phyloP scores from a whole-genome alignment of 1,139 yeast genomes.

The Scheffersomyces lignicola region DNA sequence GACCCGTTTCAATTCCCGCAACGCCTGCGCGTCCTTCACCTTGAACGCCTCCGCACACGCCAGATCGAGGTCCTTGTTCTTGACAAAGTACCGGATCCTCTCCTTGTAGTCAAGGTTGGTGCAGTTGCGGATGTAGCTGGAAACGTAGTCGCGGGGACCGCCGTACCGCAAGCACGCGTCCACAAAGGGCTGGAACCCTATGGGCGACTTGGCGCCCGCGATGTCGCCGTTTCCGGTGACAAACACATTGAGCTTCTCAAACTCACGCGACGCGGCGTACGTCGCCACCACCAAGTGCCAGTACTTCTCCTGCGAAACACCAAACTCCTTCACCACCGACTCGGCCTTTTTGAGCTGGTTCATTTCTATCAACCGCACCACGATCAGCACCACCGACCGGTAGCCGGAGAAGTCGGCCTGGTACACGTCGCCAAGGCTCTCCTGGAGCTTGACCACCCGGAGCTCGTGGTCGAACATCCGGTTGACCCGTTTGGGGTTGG shows the following conservation, averaged over 20 bases:
- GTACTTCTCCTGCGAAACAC: constrained; percentile 60
- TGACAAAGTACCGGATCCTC: constrained; percentile 50
- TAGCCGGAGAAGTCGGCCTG: constrained; percentile 51
- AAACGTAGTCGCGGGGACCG: constrained; percentile 42
- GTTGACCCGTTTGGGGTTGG: constrained; percentile 21
- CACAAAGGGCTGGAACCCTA: constrained; percentile 70
- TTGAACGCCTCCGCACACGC: constrained; percentile 65
- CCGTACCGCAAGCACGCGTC: constrained; percentile 50
- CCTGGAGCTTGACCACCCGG: constrained; percentile 52
- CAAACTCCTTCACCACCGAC: constrained; percentile 60
- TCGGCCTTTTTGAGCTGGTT: constrained; percentile 61
- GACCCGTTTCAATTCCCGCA: constrained; percentile 8
- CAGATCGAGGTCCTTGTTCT: constrained; percentile 51
- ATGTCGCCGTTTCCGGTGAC: constrained; percentile 27
- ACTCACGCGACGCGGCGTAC: constrained; percentile 52
- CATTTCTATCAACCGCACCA: constrained; percentile 53
- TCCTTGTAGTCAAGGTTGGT: constrained; percentile 34
- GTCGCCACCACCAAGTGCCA: constrained; percentile 64
- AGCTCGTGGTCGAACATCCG: constrained; percentile 49
- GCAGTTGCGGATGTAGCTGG: constrained; percentile 36
- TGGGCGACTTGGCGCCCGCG: constrained; percentile 57
- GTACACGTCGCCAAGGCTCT: constrained; percentile 53
- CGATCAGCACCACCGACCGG: constrained; percentile 55
- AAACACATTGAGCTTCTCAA: constrained; percentile 60
- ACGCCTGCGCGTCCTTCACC: constrained; percentile 47